Evolutionary conservation across 108 stramenopile species (phyloP), one percentile per base, ranked within the genome.

Genomic region (Cyclostephanos tholiformis): DNA sequence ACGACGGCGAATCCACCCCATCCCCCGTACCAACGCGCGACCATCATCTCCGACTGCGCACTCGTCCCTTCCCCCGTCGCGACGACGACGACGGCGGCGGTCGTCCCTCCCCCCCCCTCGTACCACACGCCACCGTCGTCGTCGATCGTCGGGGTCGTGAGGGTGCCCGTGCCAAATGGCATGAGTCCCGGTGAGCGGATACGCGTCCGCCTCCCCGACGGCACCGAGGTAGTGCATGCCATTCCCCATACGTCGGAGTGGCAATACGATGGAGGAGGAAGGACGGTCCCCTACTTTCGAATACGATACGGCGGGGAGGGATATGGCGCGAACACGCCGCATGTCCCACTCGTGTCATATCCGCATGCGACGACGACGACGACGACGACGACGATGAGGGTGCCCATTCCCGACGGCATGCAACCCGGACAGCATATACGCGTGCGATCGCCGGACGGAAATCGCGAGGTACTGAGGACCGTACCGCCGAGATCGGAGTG

Each of bases 141-240:
- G 20, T 8, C 50, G 50, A 19, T 55, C 20, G 4, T 57, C 13
- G 10, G 64, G 57, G 58, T 63, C 29, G 69, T 79, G 78, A 79
- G 72, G 67, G 78, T 79, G 0, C 78, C 48, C 35, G 60, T 79
- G 5, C 78, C 78, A 19, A 4, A 49, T 6, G 78, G 78, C 7
- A 79, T 79, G 78, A 23, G 48, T n/a, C 67, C 78, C 2, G 78
- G 78, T 4, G 71, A 79, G 72, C 60, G 67, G 30, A 68, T 79
- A 9, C 72, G 69, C 51, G 78, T 79, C 4, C 71, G 72, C 11
- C 55, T 72, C 14, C 78, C 78, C 13, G 53, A 67, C 0, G 78
- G 78, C 39, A 16, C 0, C 29, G 78, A 79, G 60, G 53, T 72
- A 20, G 55, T 79, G n/a, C 62, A 69, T 25, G 26, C 52, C 10